Conservation (phyloP, 2,329 filamentous ascomycete species). For the Magnaporthiopsis incrustans region DNA sequence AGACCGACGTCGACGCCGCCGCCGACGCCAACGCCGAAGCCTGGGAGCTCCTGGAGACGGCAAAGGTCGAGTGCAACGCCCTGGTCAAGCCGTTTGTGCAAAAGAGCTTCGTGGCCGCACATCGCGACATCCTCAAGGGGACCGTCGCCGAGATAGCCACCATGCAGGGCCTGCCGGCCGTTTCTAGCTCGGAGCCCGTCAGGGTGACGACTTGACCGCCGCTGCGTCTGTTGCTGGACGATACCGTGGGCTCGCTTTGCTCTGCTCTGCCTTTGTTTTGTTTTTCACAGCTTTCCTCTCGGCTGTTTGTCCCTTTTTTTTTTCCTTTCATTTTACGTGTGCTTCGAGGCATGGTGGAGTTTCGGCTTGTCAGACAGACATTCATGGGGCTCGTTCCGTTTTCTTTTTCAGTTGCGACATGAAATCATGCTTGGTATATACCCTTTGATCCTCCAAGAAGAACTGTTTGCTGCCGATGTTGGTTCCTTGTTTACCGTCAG, state of each 20-base stretch:
- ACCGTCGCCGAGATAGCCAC: slow-evolving; percentile 19
- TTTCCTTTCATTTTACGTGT: not conserved
- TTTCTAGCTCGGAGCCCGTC: not conserved
- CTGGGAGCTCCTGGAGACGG: slow-evolving; percentile 27
- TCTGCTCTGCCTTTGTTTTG: not conserved
- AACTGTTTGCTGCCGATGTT: too few relatives aligned
- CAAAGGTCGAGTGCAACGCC: slow-evolving; percentile 23
- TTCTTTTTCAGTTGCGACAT: not conserved
- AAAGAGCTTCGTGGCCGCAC: slow-evolving; percentile 20
- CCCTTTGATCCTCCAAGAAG: not conserved
- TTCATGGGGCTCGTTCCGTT: too few relatives aligned
- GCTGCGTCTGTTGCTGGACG: not conserved
- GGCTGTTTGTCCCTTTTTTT: not conserved
- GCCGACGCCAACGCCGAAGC: slow-evolving; percentile 12
- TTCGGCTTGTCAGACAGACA: not conserved
- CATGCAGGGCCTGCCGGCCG: not conserved
- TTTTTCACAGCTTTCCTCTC: too few relatives aligned
- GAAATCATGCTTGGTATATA: not conserved
- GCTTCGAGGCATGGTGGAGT: not conserved
- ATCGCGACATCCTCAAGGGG: slow-evolving; percentile 24
- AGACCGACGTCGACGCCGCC: not conserved
- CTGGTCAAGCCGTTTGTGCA: slow-evolving; percentile 27
- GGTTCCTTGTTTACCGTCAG: too few relatives aligned
- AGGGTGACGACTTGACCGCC: not conserved
- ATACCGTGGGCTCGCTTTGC: not conserved